phyloP scores from a whole-genome alignment of 192 early-diverging fungal species.

The Backusella tuberculispora region DNA sequence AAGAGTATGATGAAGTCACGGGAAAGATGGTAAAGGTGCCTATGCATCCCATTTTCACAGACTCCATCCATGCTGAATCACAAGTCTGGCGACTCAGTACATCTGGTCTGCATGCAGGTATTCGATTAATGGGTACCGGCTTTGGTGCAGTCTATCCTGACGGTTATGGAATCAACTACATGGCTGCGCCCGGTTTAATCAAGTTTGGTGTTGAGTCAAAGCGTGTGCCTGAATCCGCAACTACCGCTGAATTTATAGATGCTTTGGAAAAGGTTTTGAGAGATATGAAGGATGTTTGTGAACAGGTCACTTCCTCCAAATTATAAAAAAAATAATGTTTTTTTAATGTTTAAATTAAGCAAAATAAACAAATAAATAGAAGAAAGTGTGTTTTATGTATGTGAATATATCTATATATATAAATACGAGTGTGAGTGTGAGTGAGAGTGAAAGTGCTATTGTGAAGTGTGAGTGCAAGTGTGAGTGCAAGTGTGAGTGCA shows the following conservation, averaged over 20 bases:
- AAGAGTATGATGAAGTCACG: slow-evolving; percentile 24
- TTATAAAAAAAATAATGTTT: background rate
- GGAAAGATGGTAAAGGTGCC: background rate
- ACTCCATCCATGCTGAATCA: slow-evolving; percentile 75
- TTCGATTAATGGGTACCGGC: slow-evolving; percentile 72
- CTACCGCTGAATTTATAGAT: slow-evolving; percentile 19
- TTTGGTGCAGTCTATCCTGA: slow-evolving; percentile 83
- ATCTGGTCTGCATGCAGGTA: slow-evolving; percentile 73
- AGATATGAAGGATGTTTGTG: slow-evolving; percentile 44
- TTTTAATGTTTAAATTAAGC: background rate
- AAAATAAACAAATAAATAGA: background rate
- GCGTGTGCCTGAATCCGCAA: slow-evolving; percentile 22
- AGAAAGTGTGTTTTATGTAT: background rate
- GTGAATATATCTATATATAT: background rate
- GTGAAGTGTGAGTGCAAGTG: no score
- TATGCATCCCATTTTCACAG: slow-evolving; percentile 63
- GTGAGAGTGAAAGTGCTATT: no score
- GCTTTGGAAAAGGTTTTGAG: slow-evolving; percentile 21
- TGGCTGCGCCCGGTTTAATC: slow-evolving; percentile 61
- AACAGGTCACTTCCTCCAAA: slow-evolving; percentile 24
- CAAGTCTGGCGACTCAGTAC: slow-evolving; percentile 81
- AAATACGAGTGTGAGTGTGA: background rate
- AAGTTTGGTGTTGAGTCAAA: slow-evolving; percentile 88
- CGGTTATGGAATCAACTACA: slow-evolving; percentile 90
- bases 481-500: no score